A percentile compares a stretch with the other conserved stretches of the same genome.
Evolutionary conservation across 768 basidiomycete species (phyloP).

Genomic region (Cystobasidium onofrii): DNA sequence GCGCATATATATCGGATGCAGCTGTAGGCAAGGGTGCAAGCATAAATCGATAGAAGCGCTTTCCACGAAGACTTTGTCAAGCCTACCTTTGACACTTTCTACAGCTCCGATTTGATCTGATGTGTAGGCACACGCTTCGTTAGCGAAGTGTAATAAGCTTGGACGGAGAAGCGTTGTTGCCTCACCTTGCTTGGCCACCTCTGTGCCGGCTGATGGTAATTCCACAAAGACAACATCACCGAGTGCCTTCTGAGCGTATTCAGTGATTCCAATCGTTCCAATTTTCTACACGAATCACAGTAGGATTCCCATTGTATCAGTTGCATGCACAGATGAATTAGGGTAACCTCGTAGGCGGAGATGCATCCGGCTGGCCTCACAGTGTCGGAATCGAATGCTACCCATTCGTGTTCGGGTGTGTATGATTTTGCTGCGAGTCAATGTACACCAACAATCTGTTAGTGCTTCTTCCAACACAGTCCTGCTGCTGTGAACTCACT

Average conservation of each 20-base stretch:
- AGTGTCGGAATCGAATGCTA: constrained; percentile 67
- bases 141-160: neutral
- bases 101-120: constrained; percentile 41
- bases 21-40: constrained; percentile 22
- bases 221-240: constrained; percentile 98
- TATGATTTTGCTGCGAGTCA: constrained; percentile 47
- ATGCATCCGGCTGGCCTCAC: neutral
- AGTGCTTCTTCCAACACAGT: neutral
- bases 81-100: constrained; percentile 40
- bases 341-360: neutral
- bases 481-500: neutral
- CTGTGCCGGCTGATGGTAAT: constrained; percentile 59
- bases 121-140: too few relatives aligned
- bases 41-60: neutral
- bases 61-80: too few relatives aligned
- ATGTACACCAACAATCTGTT: neutral
- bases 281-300: constrained; percentile 50
- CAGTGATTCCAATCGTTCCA: constrained; percentile 75
- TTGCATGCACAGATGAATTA: neutral
- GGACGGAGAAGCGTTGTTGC: neutral
- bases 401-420: constrained; percentile 78
- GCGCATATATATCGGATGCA: constrained; percentile 57
- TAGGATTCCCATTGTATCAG: too few relatives aligned
- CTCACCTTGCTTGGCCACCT: constrained; percentile 68
- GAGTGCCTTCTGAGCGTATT: constrained; percentile 81